These are phyloP conservation scores for Wickerhamomyces sydowiorum DNA, from an alignment of 805 yeast species.

Conservation along the genomic window DNA sequence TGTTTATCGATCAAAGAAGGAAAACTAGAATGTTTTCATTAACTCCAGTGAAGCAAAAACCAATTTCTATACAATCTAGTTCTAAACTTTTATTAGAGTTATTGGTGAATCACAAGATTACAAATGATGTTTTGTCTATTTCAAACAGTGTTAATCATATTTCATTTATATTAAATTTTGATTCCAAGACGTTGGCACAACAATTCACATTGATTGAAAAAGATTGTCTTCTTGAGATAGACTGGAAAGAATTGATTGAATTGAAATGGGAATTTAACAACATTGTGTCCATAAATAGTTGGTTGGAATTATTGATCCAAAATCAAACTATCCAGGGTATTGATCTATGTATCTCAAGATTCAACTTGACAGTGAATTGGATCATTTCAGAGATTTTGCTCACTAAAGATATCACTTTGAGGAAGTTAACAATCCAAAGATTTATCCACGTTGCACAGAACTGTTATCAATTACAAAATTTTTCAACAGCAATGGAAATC, in stretches of 20 bases:
- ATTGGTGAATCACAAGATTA: conserved; percentile 24
- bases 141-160: conserved; percentile 50
- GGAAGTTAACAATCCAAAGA: conserved; percentile 70
- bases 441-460: conserved; percentile 82
- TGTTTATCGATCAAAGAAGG: conserved; percentile 32
- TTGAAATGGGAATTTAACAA: conserved; percentile 61
- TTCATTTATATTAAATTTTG: conserved; percentile 75
- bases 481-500: conserved; percentile 82
- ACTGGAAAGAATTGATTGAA: conserved; percentile 86
- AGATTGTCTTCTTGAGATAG: conserved; percentile 78
- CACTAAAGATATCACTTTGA: conserved; percentile 52
- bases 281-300: conserved; percentile 65
- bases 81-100: conserved; percentile 33
- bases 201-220: conserved; percentile 85
- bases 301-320: conserved; percentile 72
- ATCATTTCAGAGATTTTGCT: conserved; percentile 79
- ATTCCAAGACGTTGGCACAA: conserved; percentile 60
- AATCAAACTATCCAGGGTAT: conserved; percentile 61
- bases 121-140: conserved; percentile 15
- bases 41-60: conserved; percentile 25
- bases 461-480: conserved; percentile 71
- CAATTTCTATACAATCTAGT: conserved; percentile 16
- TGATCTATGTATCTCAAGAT: conserved; percentile 75
- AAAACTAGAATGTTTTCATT: conserved; percentile 29
- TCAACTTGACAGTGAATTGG: conserved; percentile 89